Evolutionary conservation across 306 rosid genomes (phyloP), one percentile per base, ranked within the genome.

Genomic region (Cicer cuneatum): DNA sequence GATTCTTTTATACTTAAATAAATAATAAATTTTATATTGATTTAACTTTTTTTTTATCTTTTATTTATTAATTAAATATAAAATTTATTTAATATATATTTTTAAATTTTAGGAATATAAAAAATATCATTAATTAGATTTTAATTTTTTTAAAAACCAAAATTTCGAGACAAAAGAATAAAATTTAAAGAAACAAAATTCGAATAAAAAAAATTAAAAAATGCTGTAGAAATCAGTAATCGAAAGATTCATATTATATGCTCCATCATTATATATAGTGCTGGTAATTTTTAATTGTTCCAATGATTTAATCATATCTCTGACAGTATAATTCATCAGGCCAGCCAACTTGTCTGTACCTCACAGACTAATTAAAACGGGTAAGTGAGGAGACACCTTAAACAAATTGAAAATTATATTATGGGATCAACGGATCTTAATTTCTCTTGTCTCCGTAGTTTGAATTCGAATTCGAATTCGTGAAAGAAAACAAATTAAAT

Each of bases 241-340:
- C 29, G 7, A 51, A 51, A 52, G 58, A 52, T 16, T 7, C 1
- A 49, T 49, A 7, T 9, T 6, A 10, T 1, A 19, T 6, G 5
- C 1, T 10, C 35, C 38, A 56, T 56, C 38, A 54, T 54, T 54
- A 54, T 54, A 54, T 54, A 9, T 19, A 19, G 61, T 54, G 61
- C 37, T 54, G 3, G 61, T 54, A 54, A 54, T 9, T 75, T 81
- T 80, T 43, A 83, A 33, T 76, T 78, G 86, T 79, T 84, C 90
- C 90, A 80, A 88, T 85, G 88, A 83, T 82, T 83, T 85, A 89
- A 87, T 85, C 93, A 88, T 90, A 82, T 81, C 91, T 71, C 83
- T 82, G 93, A 80, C 83, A 73, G 21, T 19, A 15, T 18, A 47
- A 79, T 53, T 71, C 38, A 64, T 62, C 85, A 70, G 62, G 83